Evolutionary conservation across 2,329 filamentous ascomycete genomes (phyloP), one percentile per base, ranked within the genome.

Genomic region (Fusarium sp.): DNA sequence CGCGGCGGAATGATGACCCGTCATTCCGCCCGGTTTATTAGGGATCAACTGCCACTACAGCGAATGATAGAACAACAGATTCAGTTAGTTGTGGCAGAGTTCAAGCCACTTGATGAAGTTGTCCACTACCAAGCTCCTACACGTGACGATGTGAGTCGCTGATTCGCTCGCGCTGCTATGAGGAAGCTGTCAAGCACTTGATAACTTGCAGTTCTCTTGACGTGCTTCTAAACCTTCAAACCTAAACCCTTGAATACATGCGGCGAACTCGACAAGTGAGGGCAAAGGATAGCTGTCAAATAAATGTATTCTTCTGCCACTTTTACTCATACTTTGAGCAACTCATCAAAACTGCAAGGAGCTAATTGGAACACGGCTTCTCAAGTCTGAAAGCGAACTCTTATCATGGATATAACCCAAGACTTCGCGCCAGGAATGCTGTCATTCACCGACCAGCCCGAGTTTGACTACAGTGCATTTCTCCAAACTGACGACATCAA

Each of bases 391-490:
- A 40, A 24, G 14, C 39, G 32, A 49, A 12, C 30, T n/a, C 12
- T 19, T 17, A 59, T 15, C 39, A 78, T 79, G 77, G 75, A 78
- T 48, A 54, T 77, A 50, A 45, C 58, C n/a, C 70, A 74, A 20
- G 63, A 64, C 3, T 73, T 76, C 45, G 53, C 71, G 3, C 34
- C 71, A 3, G 73, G 65, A 32, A 70, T 78, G 32, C 68, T 81
- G 24, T 58, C 71, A 26, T 75, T 77, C 49, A 59, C 71, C 8
- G 74, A 74, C 7, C 71, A 75, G n/a, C 39, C 71, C 7, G 71
- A 79, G 15, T 81, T 81, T 44, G 80, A 81, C 69, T 81, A 81
- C 43, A 72, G 70, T 10, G 74, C 74, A 43, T 82, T 81, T 52
- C 73, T 83, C 23, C 74, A 78, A 32, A 26, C 57, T 26, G 74